Evolutionary conservation across 352 stramenopile genomes (phyloP), one percentile per base, ranked within the genome.

Genomic region (Pythium aristosporum): DNA sequence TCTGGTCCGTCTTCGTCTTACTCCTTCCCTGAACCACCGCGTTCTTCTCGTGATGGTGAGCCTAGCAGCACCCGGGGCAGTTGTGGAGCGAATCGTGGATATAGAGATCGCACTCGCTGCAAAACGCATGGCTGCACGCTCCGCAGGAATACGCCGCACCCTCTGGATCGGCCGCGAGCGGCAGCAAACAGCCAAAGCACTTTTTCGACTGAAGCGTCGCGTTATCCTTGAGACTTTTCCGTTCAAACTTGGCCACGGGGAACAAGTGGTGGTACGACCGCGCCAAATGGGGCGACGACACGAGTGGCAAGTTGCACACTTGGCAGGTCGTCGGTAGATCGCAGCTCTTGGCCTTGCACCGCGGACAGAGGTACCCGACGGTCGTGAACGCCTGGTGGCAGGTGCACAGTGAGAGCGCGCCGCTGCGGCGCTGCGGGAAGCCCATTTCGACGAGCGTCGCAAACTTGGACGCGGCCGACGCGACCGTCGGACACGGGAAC

Each of bases 241-340:
- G 92, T 15, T 87, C 69, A 76, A 99, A 99, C 49, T 95, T 96
- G 52, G 85, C 78, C 10, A 99, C 92, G 3, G 97, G 97, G 69
- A 99, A 99, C 54, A 99, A 84, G 76, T 99, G 97, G 74, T 99
- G 97, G 80, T 99, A 99, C 7, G 92, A 98, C 21, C 96, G 82
- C 61, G 96, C 96, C 16, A 99, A 82, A 71, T 99, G 97, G n/a
- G 97, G 95, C 42, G 96, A 98, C 56, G 97, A 92, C 34, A 95
- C 96, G n/a, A 99, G 80, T 63, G 97, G 92, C 54, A 99, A 71
- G 63, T 96, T 97, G 77, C 97, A 99, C 25, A 99, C 94, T 60
- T 96, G 85, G 81, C 97, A 99, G 58, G 96, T 94, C 1, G 88
- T 97, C 21, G 97, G 97, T 6, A 99, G 74, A 64, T 99, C 96